Evolutionary conservation across 495 filamentous ascomycete species (phyloP), one percentile per base, ranked within the genome.

Genomic region (Lentithecium fluviatile): DNA sequence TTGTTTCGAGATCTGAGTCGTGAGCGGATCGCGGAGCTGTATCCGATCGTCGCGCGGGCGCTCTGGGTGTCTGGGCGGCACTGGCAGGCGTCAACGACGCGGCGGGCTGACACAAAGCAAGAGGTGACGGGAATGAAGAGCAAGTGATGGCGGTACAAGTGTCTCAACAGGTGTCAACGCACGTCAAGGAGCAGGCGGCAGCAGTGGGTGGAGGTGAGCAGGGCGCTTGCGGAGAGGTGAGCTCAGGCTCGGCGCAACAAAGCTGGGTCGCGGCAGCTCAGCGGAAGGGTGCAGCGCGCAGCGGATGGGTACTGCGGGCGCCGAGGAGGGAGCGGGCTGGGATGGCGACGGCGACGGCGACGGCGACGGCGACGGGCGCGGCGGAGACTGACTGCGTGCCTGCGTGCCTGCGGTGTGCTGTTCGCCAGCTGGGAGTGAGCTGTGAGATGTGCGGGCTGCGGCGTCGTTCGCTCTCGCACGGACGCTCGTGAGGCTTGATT

Each of bases 281-380:
- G 8, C 24, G 45, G 43, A 21, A n/a, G 36, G 52, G 13, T 29
- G 47, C 37, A 52, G 56, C 29, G 38, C 32, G 47, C 56, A 29
- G 58, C 49, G 50, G 49, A n/a, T n/a, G n/a, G n/a, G 42, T 26
- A 21, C 32, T 42, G 59, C 17, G 32, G 48, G 59, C 51, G 43
- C 10, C 10, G 19, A 32, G 32, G 13, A 20, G 19, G 40, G 15
- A 11, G 23, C 1, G 45, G 51, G 40, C 4, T 3, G 19, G 13
- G 15, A 43, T 3, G 19, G 15, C 5, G 19, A 43, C 3, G 19
- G 40, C 5, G 13, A 6, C 4, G 19, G 15, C 3, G 15, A 20
- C 6, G 15, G 15, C 8, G 8, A 26, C 2, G 13, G 51, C 45
- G 25, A 37, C 6, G 40, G 13, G 13, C 24, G 49, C 2, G 59